These are phyloP conservation scores for Protostelium mycophagum DNA, from an alignment of 78 protist species.

Conservation along the genomic window DNA sequence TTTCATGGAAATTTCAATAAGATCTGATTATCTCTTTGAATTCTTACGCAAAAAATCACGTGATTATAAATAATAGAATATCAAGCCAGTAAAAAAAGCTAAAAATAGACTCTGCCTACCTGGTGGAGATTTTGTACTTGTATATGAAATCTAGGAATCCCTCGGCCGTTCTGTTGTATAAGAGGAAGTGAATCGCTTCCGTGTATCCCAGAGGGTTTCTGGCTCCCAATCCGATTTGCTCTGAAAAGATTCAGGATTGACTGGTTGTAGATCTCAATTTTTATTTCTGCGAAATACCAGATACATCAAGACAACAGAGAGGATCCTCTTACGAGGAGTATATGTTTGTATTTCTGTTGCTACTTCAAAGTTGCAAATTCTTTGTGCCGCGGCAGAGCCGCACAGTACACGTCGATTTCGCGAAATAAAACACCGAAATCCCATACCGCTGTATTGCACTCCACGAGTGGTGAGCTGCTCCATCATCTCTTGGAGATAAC, in stretches of 20 bases:
- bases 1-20: neutral
- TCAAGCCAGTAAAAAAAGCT: too few species aligned
- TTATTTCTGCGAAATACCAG: too few species aligned
- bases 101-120: too few species aligned
- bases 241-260: too few species aligned
- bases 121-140: neutral
- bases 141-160: neutral
- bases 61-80: too few species aligned
- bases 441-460: neutral
- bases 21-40: neutral
- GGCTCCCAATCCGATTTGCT: too few species aligned
- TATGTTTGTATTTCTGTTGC: too few species aligned
- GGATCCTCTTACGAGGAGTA: too few species aligned
- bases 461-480: neutral
- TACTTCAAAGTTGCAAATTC: neutral
- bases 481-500: neutral
- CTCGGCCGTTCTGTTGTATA: neutral
- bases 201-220: neutral
- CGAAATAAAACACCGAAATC: too few species aligned
- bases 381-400: neutral
- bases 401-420: neutral
- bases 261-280: too few species aligned
- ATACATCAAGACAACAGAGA: too few species aligned
- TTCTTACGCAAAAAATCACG: too few species aligned
- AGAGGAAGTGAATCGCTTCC: neutral